phyloP scores from a whole-genome alignment of 2,329 filamentous ascomycete species.

The Fusarium sacchari region DNA sequence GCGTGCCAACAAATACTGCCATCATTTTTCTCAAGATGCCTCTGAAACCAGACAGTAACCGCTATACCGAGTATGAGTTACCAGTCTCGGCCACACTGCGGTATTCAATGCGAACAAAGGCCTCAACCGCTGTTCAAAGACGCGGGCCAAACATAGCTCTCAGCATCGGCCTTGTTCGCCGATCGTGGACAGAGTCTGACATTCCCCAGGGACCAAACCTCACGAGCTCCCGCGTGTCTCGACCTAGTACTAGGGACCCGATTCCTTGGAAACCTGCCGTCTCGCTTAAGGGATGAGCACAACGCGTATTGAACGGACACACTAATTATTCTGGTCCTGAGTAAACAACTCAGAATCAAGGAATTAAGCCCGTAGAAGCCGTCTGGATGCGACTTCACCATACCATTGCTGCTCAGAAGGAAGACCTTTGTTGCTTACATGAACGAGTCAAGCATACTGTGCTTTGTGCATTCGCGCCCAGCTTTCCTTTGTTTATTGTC shows the following conservation, averaged over 20 bases:
- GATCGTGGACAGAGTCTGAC: slow-evolving; percentile 20
- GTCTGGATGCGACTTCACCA: slow-evolving; percentile 21
- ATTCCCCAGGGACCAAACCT: slow-evolving; percentile 34
- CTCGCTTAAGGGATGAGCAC: slow-evolving; percentile 10
- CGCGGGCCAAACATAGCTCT: slow-evolving; percentile 2
- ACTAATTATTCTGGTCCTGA: slow-evolving; percentile 20
- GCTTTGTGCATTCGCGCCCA: not conserved
- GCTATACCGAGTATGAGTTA: slow-evolving; percentile 8
- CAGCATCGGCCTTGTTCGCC: slow-evolving; percentile 22
- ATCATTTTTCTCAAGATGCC: not conserved
- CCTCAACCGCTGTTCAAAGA: not conserved
- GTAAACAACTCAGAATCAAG: slow-evolving; percentile 5
- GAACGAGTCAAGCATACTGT: slow-evolving; percentile 6
- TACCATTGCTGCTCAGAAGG: slow-evolving; percentile 16
- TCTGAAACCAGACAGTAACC: not conserved
- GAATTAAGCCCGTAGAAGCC: not conserved
- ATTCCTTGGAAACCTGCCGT: slow-evolving; percentile 24
- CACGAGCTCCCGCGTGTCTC: slow-evolving; percentile 31
- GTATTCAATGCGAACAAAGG: slow-evolving; percentile 15
- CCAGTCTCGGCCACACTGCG: slow-evolving; percentile 28
- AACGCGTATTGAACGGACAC: slow-evolving; percentile 9
- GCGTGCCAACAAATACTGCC: not conserved
- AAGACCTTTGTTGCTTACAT: not conserved
- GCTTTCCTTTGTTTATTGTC: slow-evolving; percentile 23
- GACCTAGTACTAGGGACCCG: slow-evolving; percentile 31